Evolutionary conservation across 257 asterid species (phyloP).

Genomic region (Salvia hispanica): DNA sequence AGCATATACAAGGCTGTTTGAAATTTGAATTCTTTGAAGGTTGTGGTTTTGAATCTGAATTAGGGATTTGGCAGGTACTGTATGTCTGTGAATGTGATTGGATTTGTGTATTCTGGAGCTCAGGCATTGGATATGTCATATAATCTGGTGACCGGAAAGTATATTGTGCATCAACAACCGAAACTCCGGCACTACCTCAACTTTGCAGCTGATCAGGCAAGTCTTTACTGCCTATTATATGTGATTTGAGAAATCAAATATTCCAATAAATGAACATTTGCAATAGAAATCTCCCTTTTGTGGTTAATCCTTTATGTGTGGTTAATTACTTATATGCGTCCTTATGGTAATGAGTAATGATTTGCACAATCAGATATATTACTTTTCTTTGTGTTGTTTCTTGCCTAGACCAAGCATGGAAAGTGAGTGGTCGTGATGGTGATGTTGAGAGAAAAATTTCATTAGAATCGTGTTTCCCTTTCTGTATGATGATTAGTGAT

Average conservation of each 20-base stretch:
- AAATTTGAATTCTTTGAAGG: constrained; percentile 1
- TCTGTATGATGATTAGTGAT: background rate
- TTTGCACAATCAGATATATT: background rate
- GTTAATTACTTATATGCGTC: constrained; percentile 13
- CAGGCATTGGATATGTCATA: constrained; percentile 60
- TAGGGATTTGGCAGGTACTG: constrained; percentile 61
- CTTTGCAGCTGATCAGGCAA: constrained; percentile 86
- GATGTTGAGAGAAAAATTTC: constrained; percentile 4
- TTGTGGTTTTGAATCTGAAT: constrained; percentile 25
- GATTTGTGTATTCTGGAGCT: constrained; percentile 67
- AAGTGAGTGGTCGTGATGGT: background rate
- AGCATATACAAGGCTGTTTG: background rate
- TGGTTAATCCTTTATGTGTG: background rate
- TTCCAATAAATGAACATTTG: constrained; percentile 5
- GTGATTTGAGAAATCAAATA: constrained; percentile 16
- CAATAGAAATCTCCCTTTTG: background rate
- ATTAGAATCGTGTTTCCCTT: background rate
- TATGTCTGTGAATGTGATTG: constrained; percentile 67
- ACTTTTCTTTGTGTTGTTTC: background rate
- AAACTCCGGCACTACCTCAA: constrained; percentile 54
- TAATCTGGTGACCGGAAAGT: constrained; percentile 57
- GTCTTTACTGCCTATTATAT: constrained; percentile 24
- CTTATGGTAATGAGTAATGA: constrained; percentile 10
- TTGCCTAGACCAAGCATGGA: background rate
- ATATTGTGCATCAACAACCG: constrained; percentile 37